Evolutionary conservation across 805 yeast genomes (phyloP), one percentile per base, ranked within the genome.

Genomic region (Starmerella kuoi): DNA sequence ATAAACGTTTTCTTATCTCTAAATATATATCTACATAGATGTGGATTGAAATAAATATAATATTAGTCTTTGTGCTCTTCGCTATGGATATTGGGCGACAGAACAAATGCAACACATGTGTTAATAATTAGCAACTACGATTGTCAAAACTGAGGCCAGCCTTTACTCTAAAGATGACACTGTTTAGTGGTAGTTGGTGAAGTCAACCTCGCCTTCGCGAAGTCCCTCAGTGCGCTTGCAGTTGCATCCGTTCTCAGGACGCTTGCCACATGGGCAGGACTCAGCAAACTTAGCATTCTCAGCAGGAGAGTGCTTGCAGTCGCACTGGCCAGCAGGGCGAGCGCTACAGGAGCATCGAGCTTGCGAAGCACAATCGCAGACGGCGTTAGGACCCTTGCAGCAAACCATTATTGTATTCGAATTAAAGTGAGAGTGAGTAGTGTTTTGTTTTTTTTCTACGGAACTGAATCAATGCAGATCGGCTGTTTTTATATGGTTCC

Each of bases 331-430:
- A 42, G 79, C 80, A 28, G 79, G 75, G 49, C 67, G 67, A 42
- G 70, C 66, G 17, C 77, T 77, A 60, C 80, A 74, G 20, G 80
- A 74, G 62, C 80, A 74, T 50, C 73, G 72, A 50, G 79, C 77
- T 50, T 71, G 72, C 47, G 69, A 58, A 51, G 80, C 78, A 56
- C 79, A 74, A 54, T 71, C 68, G 59, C 79, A 74, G 48, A 61
- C 52, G 54, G 69, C 62, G 45, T 69, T 58, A 42, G 54, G 48
- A 22, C 57, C 57, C 54, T 59, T 57, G 62, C 68, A 64, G 64
- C 68, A 64, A 48, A 50, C 59, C 67, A 63, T 63, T 54, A 30
- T 40, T 11, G 14, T 30, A 19, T 30, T 5, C 17, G n/a, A 14
- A 12, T 6, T 7, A n/a, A n/a, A n/a, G 32, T 30, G 32, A 15